Conservation (phyloP, 2,329 filamentous ascomycete species). For the Ceratocystis variospora region DNA sequence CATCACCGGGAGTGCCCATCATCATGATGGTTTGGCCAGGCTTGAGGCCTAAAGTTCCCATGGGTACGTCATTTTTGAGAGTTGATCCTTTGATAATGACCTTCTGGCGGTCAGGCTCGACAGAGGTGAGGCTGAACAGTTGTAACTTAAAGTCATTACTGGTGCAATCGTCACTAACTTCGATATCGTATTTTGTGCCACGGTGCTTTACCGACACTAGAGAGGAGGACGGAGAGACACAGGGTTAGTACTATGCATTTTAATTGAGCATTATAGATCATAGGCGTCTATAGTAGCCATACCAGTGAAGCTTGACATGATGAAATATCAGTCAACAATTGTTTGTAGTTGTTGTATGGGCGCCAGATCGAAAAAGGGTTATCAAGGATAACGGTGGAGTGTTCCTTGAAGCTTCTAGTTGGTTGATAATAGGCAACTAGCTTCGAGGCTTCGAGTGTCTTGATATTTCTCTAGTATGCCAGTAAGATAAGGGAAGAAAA, state of each 20-base stretch:
- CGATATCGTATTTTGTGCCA: conserved; percentile 88
- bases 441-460: no score
- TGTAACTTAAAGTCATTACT: conserved; percentile 95
- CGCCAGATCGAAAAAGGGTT: background rate
- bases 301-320: conserved; percentile 7
- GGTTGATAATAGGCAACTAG: no score
- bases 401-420: background rate
- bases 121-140: conserved; percentile 85
- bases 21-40: conserved; percentile 82
- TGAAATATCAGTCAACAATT: background rate
- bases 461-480: no score
- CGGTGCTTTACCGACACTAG: conserved; percentile 86
- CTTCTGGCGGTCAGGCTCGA: conserved; percentile 93
- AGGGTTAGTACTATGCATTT: background rate
- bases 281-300: background rate
- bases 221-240: background rate
- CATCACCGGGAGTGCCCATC: conserved; percentile 76
- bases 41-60: conserved; percentile 75
- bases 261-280: background rate
- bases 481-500: background rate
- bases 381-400: background rate
- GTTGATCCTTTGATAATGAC: conserved; percentile 87
- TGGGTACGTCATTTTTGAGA: conserved; percentile 85
- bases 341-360: background rate
- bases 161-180: conserved; percentile 68